These are phyloP conservation scores for Vanrija humicola DNA, from an alignment of 1,284 basidiomycete species.

Conservation along the genomic window DNA sequence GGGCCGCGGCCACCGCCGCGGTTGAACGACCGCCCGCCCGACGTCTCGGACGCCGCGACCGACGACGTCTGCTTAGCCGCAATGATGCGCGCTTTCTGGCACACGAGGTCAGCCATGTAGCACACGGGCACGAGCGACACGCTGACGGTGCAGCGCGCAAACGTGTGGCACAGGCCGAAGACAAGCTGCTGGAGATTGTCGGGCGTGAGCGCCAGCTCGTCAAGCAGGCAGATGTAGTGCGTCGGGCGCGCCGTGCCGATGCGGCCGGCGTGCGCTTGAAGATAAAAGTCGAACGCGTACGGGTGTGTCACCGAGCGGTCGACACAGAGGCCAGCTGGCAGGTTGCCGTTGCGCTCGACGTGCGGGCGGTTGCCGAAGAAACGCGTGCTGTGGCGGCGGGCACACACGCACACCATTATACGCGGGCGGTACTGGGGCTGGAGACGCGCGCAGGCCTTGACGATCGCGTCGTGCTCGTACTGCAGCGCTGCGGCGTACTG, in stretches of 20 bases:
- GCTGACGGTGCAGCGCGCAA: constrained; percentile 49
- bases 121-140: constrained; percentile 48
- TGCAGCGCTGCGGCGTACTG: constrained; percentile 49
- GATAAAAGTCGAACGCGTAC: constrained; percentile 50
- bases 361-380: constrained; percentile 46
- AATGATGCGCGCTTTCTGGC: constrained; percentile 42
- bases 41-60: constrained; percentile 29
- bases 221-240: constrained; percentile 40
- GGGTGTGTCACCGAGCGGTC: constrained; percentile 49
- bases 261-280: constrained; percentile 40
- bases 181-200: constrained; percentile 45
- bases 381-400: constrained; percentile 49
- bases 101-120: constrained; percentile 49
- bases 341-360: constrained; percentile 47
- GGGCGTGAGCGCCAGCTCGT: constrained; percentile 45
- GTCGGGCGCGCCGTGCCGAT: constrained; percentile 39
- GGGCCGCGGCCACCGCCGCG: not conserved
- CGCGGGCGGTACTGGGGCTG: constrained; percentile 23
- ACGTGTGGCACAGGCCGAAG: constrained; percentile 49
- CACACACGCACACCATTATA: constrained; percentile 38
- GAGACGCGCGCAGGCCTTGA: constrained; percentile 29
- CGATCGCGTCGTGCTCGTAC: constrained; percentile 46
- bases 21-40: constrained; percentile 16
- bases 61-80: constrained; percentile 26
- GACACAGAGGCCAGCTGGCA: constrained; percentile 43